Evolutionary conservation across 768 basidiomycete species (phyloP).

Genomic region (Hericium alpestre): DNA sequence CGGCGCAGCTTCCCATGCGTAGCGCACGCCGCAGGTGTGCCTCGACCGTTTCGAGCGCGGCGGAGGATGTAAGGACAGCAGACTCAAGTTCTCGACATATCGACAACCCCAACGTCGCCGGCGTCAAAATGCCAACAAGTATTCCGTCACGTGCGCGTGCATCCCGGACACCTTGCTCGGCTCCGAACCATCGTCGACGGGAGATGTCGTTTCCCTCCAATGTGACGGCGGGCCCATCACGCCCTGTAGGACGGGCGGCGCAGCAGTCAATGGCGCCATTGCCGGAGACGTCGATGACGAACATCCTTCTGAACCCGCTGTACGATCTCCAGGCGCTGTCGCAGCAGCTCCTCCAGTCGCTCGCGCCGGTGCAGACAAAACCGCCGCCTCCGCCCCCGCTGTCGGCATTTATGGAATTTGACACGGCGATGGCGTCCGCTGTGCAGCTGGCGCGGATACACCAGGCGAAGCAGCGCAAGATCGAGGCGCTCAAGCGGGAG

Average conservation of each 20-base stretch:
- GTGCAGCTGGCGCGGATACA: slow-evolving; percentile 58
- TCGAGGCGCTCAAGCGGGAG: slow-evolving; percentile 63
- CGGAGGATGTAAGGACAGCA: no score
- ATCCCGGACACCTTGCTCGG: no score
- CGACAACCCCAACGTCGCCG: no score
- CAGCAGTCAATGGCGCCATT: neutral
- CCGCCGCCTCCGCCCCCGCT: slow-evolving; percentile 51
- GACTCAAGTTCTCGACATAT: no score
- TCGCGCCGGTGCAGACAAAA: slow-evolving; percentile 56
- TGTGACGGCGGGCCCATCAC: neutral
- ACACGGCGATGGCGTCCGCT: slow-evolving; percentile 54
- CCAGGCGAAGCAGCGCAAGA: slow-evolving; percentile 65
- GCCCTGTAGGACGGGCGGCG: neutral
- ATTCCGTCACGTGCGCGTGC: no score
- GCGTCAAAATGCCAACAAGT: no score
- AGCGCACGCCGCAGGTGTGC: no score
- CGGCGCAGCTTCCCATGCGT: no score
- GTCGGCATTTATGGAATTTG: slow-evolving; percentile 49
- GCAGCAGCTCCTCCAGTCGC: slow-evolving; percentile 58
- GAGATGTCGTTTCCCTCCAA: neutral
- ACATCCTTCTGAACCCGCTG: slow-evolving; percentile 51
- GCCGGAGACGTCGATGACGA: slow-evolving; percentile 40
- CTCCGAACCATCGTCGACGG: neutral
- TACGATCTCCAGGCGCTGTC: slow-evolving; percentile 52
- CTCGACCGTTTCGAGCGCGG: no score